phyloP scores from a whole-genome alignment of 345 rosid species.

The Rhodomyrtus tomentosa region DNA sequence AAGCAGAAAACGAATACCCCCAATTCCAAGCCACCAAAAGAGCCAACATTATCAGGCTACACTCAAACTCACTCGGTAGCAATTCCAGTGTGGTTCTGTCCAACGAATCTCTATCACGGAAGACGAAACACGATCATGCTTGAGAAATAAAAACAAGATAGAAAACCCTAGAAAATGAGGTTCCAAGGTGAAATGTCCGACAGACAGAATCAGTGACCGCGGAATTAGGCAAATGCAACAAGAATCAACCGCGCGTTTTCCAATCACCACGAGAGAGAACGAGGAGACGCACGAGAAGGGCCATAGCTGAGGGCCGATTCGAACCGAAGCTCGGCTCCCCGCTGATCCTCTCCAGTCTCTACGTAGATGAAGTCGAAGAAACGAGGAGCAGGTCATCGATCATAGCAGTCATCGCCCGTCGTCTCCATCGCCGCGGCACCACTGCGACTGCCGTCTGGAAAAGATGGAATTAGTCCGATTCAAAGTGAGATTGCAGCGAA shows the following conservation, averaged over 20 bases:
- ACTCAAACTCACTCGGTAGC: background rate
- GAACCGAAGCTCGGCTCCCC: slow-evolving; percentile 86
- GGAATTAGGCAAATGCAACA: background rate
- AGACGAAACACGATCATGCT: background rate
- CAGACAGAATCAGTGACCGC: background rate
- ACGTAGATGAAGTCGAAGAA: slow-evolving; percentile 68
- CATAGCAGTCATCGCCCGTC: slow-evolving; percentile 47
- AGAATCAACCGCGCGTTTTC: background rate
- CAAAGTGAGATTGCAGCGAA: too few species aligned
- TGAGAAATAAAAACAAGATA: background rate
- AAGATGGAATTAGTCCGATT: too few species aligned
- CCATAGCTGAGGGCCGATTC: slow-evolving; percentile 55
- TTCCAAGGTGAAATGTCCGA: background rate
- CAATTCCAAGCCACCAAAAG: background rate
- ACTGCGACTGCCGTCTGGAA: background rate
- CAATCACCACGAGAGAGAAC: background rate
- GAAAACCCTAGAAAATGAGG: background rate
- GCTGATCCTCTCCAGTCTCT: slow-evolving; percentile 55
- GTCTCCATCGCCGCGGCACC: slow-evolving; percentile 21
- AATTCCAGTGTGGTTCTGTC: background rate
- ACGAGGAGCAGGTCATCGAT: slow-evolving; percentile 77
- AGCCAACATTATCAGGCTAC: background rate
- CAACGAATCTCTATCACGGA: background rate
- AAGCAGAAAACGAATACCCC: background rate
- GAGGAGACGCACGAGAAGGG: slow-evolving; percentile 70